phyloP scores from a whole-genome alignment of 345 rosid genomes.

The Camelina laxa region DNA sequence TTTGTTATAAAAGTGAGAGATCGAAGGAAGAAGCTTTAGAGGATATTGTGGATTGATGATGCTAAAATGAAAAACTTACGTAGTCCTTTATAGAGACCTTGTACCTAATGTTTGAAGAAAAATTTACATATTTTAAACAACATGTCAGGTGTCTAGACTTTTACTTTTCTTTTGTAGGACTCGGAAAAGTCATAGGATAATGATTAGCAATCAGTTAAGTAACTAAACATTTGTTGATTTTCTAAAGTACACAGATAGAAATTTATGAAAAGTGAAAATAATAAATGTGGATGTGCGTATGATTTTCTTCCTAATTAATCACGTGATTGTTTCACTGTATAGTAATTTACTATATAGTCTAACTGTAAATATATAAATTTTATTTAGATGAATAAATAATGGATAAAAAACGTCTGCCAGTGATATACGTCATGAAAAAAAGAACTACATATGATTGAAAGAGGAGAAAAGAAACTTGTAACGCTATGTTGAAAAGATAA shows the following conservation, averaged over 20 bases:
- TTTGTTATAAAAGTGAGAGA: constrained; percentile 10
- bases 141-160: constrained; percentile 4
- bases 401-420: background rate
- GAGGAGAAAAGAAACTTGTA: constrained; percentile 2
- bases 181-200: background rate
- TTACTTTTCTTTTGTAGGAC: constrained; percentile 14
- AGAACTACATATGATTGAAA: background rate
- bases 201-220: background rate
- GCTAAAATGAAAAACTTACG: constrained; percentile 4
- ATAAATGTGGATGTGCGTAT: background rate
- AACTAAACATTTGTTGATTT: background rate
- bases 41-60: constrained; percentile 17
- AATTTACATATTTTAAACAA: constrained; percentile 1
- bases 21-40: constrained; percentile 16
- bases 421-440: background rate
- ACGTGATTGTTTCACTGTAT: background rate
- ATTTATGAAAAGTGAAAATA: constrained; percentile 5
- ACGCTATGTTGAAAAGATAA: constrained; percentile 13
- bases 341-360: too few species aligned
- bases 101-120: constrained; percentile 17
- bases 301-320: background rate
- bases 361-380: too few species aligned
- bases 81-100: constrained; percentile 36
- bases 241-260: constrained; percentile 9
- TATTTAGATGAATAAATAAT: too few species aligned